Conservation (phyloP, 108 stramenopile genomes). For the Skeletonema marinoi region DNA sequence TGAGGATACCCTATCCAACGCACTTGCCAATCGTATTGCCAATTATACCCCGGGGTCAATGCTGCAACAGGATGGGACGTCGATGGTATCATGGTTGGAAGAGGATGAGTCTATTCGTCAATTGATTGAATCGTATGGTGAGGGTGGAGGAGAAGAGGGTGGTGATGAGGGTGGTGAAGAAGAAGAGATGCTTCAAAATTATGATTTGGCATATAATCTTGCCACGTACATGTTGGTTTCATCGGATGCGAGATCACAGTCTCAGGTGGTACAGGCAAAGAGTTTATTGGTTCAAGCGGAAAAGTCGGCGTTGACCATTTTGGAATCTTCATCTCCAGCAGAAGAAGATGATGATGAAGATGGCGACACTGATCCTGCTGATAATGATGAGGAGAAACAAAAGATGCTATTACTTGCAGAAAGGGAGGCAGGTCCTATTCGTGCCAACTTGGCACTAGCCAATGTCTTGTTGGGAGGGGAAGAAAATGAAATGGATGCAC, state of each 20-base stretch:
- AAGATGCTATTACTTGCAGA: constrained; percentile 28
- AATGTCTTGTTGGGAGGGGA: constrained; percentile 42
- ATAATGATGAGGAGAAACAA: not conserved
- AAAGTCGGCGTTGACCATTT: constrained; percentile 33
- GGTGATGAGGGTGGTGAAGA: not conserved
- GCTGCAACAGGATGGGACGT: not conserved
- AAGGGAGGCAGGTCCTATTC: constrained; percentile 43
- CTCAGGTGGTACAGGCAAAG: constrained; percentile 26
- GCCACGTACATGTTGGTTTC: constrained; percentile 46
- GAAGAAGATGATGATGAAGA: not conserved
- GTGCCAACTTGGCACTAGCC: constrained; percentile 44
- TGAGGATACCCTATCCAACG: constrained; percentile 46
- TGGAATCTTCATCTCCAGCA: constrained; percentile 23
- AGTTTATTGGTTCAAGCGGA: constrained; percentile 37
- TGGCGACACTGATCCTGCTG: not conserved
- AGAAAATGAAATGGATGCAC: constrained; percentile 34
- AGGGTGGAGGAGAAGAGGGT: not conserved
- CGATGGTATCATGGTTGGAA: constrained; percentile 26
- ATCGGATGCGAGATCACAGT: constrained; percentile 25
- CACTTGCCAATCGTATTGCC: constrained; percentile 47
- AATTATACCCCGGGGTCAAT: constrained; percentile 44
- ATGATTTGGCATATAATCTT: constrained; percentile 49
- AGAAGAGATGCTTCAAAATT: constrained; percentile 39
- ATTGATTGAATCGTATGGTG: constrained; percentile 25
- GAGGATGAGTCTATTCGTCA: constrained; percentile 15